Base-by-base conservation (phyloP, 495 filamentous ascomycete species). In the Talaromyces wortmannii region DNA sequence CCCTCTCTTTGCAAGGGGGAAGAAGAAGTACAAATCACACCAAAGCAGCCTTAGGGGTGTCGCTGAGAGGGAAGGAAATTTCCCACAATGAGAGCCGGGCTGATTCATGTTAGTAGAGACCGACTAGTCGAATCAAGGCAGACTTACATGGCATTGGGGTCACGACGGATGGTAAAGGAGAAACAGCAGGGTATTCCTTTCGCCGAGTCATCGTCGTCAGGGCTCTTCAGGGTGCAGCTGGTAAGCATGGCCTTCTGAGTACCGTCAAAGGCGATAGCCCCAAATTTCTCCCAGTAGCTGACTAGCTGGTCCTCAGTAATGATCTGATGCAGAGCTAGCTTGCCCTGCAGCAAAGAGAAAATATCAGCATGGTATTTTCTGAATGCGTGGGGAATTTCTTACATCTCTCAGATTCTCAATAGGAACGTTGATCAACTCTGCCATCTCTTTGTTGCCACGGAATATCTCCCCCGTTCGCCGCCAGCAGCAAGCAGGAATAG, bases 261-360 rank as follows among this genome's bases (percentile, higher is more conserved):
- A 53, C 83, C 84, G 66, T 99, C 94, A 63, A 99, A 99, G 17
- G 95, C 94, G 62, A 99, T 97, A n/a, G 89, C 89, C 13, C 92
- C 91, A 64, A 97, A 97, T 63, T 97, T 96, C 71, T 99, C 92
- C 94, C 94, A 99, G 63, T 99, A 99, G 67, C 87, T 87, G 58
- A 97, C 95, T 48, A 95, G 81, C 54, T 92, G 92, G 48, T 94
- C 89, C 71, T 97, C 94, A 6, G 88, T 88, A 36, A 99, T 83
- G 50, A 99, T 91, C 63, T 99, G 91, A 67, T 99, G 95, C 36
- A 99, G 80, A 8, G 92, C 89, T 56, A 97, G 83, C 68, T 95
- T 95, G 45, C 94, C 94, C 92, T 97, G 57, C 23, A 23, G 23
- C 2, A 48, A 61, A n/a, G 57, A 30, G 45, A 7, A 51, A 51